Base-by-base conservation (phyloP, 345 rosid species). In the Physaria fendleri region DNA sequence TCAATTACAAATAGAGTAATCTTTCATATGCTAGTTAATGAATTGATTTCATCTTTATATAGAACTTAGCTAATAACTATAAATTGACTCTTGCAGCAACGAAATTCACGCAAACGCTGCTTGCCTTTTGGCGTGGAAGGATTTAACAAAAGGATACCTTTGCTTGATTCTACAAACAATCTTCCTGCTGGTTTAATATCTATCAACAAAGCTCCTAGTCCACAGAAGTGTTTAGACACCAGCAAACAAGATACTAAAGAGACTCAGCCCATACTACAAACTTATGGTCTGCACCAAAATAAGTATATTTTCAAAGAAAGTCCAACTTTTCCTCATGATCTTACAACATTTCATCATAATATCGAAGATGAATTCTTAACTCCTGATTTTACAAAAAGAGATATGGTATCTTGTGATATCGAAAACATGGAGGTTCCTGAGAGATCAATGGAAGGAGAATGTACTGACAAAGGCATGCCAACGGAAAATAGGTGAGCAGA, bases 21-120 rank as follows among this genome's bases (percentile, higher is more conserved):
- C 3, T 35, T 6, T 24, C 30, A 30, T 43, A 33, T 60, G 20
- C 16, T 37, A 34, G 35, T 4, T 24, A 5, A 33, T 37, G 66
- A 35, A 18, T 48, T 62, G 48, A 37, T n/a, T 40, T 14, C 2
- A 14, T 18, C 8, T 29, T 11, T 6, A 17, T 8, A 6, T 28
- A 15, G 1, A 45, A 24, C 39, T 46, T 37, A 24, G 27, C 62
- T 65, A 34, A 54, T 43, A 44, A 18, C 28, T 57, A 20, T 27
- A 38, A 34, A 12, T 23, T 56, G 35, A 66, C 14, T 62, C 32
- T 49, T 50, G 71, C 70, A 77, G 81, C 87, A 79, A 73, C 53
- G 62, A 63, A 73, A 79, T 51, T 67, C 77, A 53, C 74, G 83
- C 25, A 71, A 85, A 46, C 80, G 87, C 20, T 81, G 84, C 73